Percentiles rank a stretch among this genome's conserved stretches.
Conservation (phyloP, 805 yeast species). For the Ogataea corticis region DNA sequence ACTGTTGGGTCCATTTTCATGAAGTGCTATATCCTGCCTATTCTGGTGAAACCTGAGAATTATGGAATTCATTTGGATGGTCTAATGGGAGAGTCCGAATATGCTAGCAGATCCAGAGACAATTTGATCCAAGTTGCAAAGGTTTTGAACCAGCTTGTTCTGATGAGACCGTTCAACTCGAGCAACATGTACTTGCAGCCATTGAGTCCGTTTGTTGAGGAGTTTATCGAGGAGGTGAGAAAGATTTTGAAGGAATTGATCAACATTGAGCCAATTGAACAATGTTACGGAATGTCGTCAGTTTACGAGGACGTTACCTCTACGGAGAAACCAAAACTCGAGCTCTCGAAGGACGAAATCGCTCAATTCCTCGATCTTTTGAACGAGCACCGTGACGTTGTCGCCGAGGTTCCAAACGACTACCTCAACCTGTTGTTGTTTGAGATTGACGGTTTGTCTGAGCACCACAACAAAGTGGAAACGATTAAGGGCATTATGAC, state of each 20-base stretch:
- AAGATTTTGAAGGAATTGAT: conserved; percentile 48
- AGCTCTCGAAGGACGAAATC: conserved; percentile 47
- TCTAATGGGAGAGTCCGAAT: conserved; percentile 27
- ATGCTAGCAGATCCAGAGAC: conserved; percentile 33
- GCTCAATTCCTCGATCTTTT: conserved; percentile 44
- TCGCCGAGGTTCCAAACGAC: conserved; percentile 50
- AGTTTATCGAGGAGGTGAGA: conserved; percentile 48
- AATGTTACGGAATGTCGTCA: conserved; percentile 58
- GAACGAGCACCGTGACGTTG: conserved; percentile 40
- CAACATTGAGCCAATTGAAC: conserved; percentile 56
- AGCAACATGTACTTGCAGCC: conserved; percentile 75
- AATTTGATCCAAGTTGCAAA: conserved; percentile 60
- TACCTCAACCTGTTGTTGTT: conserved; percentile 34
- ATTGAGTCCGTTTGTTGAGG: conserved; percentile 66
- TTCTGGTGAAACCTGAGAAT: conserved; percentile 54
- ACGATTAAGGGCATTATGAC: conserved; percentile 19
- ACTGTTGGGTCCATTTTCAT: conserved; percentile 68
- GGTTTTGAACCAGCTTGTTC: conserved; percentile 62
- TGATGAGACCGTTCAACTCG: conserved; percentile 64
- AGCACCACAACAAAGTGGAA: conserved; percentile 21
- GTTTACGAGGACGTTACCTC: conserved; percentile 63
- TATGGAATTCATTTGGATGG: conserved; percentile 47
- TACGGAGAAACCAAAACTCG: conserved; percentile 45
- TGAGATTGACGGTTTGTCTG: conserved; percentile 23
- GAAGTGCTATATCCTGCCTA: conserved; percentile 49